Percentiles rank a stretch among this genome's conserved stretches.
These are phyloP conservation scores for Boletus fagicola DNA, from an alignment of 768 basidiomycete species.

Conservation along the genomic window DNA sequence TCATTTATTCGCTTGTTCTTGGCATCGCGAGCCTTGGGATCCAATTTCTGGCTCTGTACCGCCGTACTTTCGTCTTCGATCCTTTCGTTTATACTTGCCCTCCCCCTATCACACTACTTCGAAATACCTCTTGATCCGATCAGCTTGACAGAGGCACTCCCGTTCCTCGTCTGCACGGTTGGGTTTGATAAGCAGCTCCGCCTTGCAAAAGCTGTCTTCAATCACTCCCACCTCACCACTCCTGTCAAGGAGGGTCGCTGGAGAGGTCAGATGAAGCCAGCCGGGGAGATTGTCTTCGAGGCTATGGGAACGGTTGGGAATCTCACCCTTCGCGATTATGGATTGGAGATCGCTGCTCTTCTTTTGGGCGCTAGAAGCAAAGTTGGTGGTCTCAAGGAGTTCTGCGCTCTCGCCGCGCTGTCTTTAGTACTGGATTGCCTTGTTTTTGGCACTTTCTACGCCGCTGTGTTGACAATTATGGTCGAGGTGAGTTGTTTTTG, in stretches of 20 bases:
- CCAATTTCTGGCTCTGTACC: conserved; percentile 62
- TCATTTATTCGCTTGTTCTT: conserved; percentile 91
- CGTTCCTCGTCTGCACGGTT: conserved; percentile 96
- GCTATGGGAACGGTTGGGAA: conserved; percentile 77
- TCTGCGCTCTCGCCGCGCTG: conserved; percentile 93
- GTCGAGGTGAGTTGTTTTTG: conserved; percentile 66
- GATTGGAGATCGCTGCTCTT: conserved; percentile 87
- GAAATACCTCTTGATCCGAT: conserved; percentile 90
- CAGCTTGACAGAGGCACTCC: conserved; percentile 90
- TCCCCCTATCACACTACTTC: conserved; percentile 74
- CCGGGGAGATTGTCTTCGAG: conserved; percentile 81
- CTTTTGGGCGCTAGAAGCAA: conserved; percentile 82
- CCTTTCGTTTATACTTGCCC: conserved; percentile 80
- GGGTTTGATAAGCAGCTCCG: conserved; percentile 98
- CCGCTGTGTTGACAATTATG: conserved; percentile 89
- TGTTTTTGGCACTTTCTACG: conserved; percentile 86
- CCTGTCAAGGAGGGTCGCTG: conserved; percentile 40
- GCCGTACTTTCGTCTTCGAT: conserved; percentile 79
- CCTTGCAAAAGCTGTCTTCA: conserved; percentile 86
- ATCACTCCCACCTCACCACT: conserved; percentile 63
- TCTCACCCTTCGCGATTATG: conserved; percentile 88
- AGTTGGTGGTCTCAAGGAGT: conserved; percentile 88
- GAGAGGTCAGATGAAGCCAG: conserved; percentile 61
- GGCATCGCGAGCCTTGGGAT: conserved; percentile 83
- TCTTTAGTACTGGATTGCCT: conserved; percentile 84